Evolutionary conservation across 2,329 filamentous ascomycete genomes (phyloP).

Genomic region (Phialocephala subalpina): DNA sequence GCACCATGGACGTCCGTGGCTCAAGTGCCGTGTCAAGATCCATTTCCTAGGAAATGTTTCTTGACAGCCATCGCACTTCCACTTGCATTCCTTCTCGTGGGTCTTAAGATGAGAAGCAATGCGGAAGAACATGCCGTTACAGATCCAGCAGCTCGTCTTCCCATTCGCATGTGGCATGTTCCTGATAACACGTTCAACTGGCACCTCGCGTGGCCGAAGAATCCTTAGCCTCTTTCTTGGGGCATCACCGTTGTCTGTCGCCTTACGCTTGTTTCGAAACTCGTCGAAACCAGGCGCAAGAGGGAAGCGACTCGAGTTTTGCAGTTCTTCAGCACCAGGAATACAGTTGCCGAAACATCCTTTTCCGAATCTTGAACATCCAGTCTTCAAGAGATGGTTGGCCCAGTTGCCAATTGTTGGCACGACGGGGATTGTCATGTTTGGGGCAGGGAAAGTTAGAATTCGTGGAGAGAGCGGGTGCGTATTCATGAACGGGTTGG

Average conservation of each 20-base stretch:
- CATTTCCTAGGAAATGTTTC: neutral
- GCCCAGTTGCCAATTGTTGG: slow-evolving; percentile 1
- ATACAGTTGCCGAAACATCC: neutral
- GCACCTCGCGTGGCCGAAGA: neutral
- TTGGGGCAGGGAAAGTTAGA: neutral
- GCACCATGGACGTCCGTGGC: neutral
- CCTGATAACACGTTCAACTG: neutral
- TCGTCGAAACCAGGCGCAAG: neutral
- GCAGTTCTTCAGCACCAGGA: neutral
- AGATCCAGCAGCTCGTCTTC: neutral
- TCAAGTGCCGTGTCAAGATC: neutral
- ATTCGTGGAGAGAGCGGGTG: neutral
- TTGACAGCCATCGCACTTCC: neutral
- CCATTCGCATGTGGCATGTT: neutral
- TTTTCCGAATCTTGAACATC: neutral
- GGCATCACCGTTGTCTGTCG: neutral
- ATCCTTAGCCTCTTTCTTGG: neutral
- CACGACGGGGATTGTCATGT: neutral
- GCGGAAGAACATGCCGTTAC: neutral
- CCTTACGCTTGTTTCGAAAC: neutral
- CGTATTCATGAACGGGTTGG: slow-evolving; percentile 4
- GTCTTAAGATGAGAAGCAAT: neutral
- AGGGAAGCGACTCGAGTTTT: neutral
- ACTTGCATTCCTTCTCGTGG: neutral
- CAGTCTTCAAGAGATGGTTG: neutral